Percentiles rank a stretch among this genome's conserved stretches.
Evolutionary conservation across 192 early-diverging fungal genomes (phyloP).

Genomic region (Backusella westeae): DNA sequence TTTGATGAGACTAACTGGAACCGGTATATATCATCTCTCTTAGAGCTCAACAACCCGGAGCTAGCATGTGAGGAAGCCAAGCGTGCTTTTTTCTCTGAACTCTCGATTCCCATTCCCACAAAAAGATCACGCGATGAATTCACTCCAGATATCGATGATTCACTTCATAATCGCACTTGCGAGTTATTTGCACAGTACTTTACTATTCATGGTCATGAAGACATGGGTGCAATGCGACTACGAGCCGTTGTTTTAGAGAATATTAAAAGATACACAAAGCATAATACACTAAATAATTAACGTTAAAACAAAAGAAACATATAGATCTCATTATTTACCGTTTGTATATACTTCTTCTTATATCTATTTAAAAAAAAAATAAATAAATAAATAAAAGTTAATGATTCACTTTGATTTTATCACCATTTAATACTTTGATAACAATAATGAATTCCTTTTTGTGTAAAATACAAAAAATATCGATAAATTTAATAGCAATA

Average conservation of each 20-base stretch:
- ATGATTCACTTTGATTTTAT: not conserved
- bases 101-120: not conserved
- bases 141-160: not conserved
- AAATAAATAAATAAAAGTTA: not conserved
- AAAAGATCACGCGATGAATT: slow-evolving; percentile 2
- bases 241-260: not conserved
- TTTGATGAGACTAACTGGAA: slow-evolving; percentile 59
- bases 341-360: not conserved
- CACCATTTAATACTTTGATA: not conserved
- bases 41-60: slow-evolving; percentile 25
- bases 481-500: no score
- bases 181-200: not conserved
- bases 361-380: not conserved
- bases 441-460: not conserved
- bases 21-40: slow-evolving; percentile 40
- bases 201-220: not conserved
- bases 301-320: slow-evolving; percentile 9
- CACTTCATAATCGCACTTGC: not conserved
- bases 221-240: slow-evolving; percentile 1
- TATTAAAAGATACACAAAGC: not conserved
- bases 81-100: not conserved
- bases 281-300: not conserved
- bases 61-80: slow-evolving; percentile 38
- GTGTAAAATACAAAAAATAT: not conserved
- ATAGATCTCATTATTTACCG: not conserved